Base-by-base conservation (phyloP, 2,329 filamentous ascomycete species). In the Cercospora citrullina region DNA sequence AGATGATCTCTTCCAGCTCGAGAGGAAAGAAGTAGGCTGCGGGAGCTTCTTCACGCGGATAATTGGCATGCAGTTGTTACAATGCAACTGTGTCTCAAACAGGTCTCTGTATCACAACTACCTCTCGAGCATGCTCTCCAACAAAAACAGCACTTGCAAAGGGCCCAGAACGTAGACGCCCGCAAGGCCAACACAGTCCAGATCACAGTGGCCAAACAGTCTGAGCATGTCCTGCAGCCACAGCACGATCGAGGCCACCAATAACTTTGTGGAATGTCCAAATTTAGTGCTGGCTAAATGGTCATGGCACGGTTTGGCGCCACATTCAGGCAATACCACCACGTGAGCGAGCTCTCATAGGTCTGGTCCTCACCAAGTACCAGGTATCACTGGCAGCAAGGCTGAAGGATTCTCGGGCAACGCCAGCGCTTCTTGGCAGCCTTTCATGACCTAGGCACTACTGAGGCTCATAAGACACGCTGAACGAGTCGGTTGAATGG, bases 1-100 rank as follows among this genome's bases (percentile, higher is more conserved):
- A 91, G 78, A 81, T 96, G 67, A 87, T 96, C 28, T 86, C 85
- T 65, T 70, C 74, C 83, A 84, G 70, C 84, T 85, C 16, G 84
- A 87, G 65, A 83, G 75, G 87, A 72, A 87, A 86, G 76, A 90
- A 91, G 82, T 90, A 87, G 72, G 16, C 58, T n/a, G 21, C 4
- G 12, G 21, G 9, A 26, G 12, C 33, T 53, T 10, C 10, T 23
- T 10, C 18, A 12, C 48, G 18, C 48, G 5, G 21, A 53, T 53
- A 4, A 26, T 26, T 53, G 48, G 21, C 21, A 26, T 53, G 21
- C 48, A 53, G 21, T 53, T 28, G 48, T 53, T 16, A 26, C 48
- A 16, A 26, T 53, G 48, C 48, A 53, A 21, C 3, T 26, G 48
- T 26, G 12, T 14, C 5, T 23, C 18, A 10, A 10, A 45, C 42